Base-by-base conservation (phyloP, 1,284 basidiomycete species). In the Psilocybe mexicana region DNA sequence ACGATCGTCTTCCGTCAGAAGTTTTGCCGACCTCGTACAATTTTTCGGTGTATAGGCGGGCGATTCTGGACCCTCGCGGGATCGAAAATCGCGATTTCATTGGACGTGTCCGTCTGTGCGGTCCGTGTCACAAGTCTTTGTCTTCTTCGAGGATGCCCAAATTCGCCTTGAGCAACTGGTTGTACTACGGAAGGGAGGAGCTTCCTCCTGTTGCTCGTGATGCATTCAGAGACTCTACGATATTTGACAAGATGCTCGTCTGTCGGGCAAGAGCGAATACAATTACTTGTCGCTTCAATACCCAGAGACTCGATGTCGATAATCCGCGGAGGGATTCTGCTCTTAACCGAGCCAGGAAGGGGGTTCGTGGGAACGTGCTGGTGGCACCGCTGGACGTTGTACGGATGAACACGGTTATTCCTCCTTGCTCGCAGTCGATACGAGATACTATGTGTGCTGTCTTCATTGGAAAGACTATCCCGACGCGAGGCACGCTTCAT, bases 351-450 rank as follows among this genome's bases (percentile, higher is more conserved):
- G 12, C 47, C 1, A 46, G 54, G 10, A 61, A 57, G 49, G 60
- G 57, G 3, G 46, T 62, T 1, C 28, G 53, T n/a, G 61, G 61
- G 5, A 62, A 62, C 25, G 46, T 62, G 10, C 43, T 62, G 24
- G 58, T 62, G 0, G 28, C 52, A 1, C 61, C 61, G 0, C 25
- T 59, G 7, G 55, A 62, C 35, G 44, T 49, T 0, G 10, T 62
- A 0, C 36, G 38, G 14, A 47, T 62, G 55, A 54, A 58, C 30
- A 33, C 0, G 0, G 36, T 54, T 1, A 24, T 62, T 5, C 61
- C 61, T 1, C 61, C 61, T 2, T 23, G 26, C 1, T 24, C 52
- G 1, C 43, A 55, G 10, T 38, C 24, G 3, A 46, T 58, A 14
- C 23, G 33, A 12, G 61, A 62, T 25, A 62, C 61, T 0, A 52